Evolutionary conservation across 2,329 filamentous ascomycete genomes (phyloP).

Genomic region (Immersiporthe knoxdaviesiana): DNA sequence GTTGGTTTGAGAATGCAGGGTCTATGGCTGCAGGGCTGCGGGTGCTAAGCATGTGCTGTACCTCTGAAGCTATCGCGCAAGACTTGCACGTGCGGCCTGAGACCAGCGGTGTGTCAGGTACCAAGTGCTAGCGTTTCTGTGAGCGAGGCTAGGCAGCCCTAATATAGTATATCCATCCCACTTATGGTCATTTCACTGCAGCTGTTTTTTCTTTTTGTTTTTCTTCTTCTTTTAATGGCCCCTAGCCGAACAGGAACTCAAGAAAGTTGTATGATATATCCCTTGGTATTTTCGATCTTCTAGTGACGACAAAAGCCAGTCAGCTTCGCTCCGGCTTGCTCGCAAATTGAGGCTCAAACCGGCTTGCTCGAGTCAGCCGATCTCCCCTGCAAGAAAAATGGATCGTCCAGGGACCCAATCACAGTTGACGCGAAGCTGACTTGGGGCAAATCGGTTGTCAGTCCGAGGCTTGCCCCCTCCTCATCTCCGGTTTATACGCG

Average conservation of each 20-base stretch:
- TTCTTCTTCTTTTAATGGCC: too few species aligned
- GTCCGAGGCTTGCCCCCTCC: neutral
- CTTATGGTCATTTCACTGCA: neutral
- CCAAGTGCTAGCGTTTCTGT: neutral
- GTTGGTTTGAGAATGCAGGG: neutral
- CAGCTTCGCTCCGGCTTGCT: neutral
- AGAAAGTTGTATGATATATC: neutral
- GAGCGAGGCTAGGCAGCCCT: neutral
- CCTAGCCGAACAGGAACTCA: neutral
- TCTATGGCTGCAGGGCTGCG: neutral
- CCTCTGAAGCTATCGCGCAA: neutral
- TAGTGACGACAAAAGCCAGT: neutral
- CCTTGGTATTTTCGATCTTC: too few species aligned
- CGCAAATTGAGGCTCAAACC: slow-evolving; percentile 6
- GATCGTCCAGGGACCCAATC: slow-evolving; percentile 9
- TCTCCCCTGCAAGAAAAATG: neutral
- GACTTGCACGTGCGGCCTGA: neutral
- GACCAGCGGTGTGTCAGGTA: neutral
- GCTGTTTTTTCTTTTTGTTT: neutral
- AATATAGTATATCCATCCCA: too few species aligned
- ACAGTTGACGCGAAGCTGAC: neutral
- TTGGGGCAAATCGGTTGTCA: neutral
- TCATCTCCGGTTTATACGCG: slow-evolving; percentile 2
- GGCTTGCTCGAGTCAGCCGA: neutral
- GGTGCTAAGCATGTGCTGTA: neutral